These are phyloP conservation scores for Acanthamoeba sp. DNA, from an alignment of 208 protist genomes.

Conservation along the genomic window DNA sequence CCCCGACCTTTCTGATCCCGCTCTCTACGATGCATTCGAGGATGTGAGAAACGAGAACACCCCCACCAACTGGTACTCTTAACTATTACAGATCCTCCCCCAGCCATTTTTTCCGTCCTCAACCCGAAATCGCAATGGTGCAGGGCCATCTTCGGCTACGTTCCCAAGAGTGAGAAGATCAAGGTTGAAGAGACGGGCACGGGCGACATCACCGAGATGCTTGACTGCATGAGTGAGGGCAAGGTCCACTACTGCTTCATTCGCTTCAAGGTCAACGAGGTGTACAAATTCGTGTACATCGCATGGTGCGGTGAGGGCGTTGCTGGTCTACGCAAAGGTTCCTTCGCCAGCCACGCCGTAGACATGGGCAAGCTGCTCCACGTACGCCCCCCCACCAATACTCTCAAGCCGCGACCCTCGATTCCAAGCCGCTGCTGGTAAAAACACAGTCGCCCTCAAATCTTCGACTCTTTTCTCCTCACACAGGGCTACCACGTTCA, in stretches of 20 bases:
- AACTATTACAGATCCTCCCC: background rate
- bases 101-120: background rate
- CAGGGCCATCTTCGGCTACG: constrained; percentile 22
- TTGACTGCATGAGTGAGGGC: background rate
- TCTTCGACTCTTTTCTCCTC: too few species aligned
- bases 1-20: constrained; percentile 26
- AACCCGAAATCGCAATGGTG: too few species aligned
- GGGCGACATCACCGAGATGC: background rate
- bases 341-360: constrained; percentile 19
- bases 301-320: constrained; percentile 32
- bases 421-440: too few species aligned
- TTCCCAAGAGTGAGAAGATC: background rate
- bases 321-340: background rate
- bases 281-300: constrained; percentile 32
- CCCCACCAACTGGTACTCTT: constrained; percentile 1
- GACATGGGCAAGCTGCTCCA: constrained; percentile 28
- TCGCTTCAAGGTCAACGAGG: background rate
- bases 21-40: constrained; percentile 16
- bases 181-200: background rate
- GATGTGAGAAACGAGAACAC: constrained; percentile 18
- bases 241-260: constrained; percentile 45
- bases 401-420: too few species aligned
- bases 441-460: too few species aligned
- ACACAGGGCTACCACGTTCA: background rate
- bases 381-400: background rate